phyloP scores from a whole-genome alignment of 2,329 filamentous ascomycete species.

The Tolypocladium cylindrosporum region DNA sequence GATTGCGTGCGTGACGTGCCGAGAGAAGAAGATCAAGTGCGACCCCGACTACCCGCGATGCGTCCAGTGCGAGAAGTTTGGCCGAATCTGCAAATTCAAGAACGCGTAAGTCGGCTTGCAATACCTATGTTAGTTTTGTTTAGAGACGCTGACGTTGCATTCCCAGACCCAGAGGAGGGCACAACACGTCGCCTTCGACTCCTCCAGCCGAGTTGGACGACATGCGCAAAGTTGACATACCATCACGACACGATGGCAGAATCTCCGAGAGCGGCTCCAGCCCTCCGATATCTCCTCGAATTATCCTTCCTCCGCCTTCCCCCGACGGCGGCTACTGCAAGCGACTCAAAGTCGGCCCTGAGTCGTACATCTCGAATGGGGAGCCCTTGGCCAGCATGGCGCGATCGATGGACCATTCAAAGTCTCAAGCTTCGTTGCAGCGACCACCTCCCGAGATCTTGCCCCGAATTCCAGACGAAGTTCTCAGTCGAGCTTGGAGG shows the following conservation, averaged over 20 bases:
- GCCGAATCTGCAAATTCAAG: constrained; percentile 74
- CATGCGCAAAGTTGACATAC: constrained; percentile 22
- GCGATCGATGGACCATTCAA: constrained; percentile 25
- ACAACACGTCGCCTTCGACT: constrained; percentile 45
- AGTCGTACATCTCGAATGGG: constrained; percentile 29
- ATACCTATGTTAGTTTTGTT: not conserved
- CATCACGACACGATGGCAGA: constrained; percentile 24
- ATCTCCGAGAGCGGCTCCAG: constrained; percentile 33
- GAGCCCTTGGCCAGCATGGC: constrained; percentile 20
- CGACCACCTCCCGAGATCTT: constrained; percentile 24
- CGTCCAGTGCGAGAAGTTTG: constrained; percentile 86
- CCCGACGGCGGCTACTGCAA: constrained; percentile 32
- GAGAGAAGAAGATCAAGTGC: constrained; percentile 97
- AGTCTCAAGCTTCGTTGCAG: constrained; percentile 25
- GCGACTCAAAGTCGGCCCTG: constrained; percentile 36
- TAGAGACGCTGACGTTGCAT: constrained; percentile 1
- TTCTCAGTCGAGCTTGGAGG: constrained; percentile 38
- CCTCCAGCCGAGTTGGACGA: constrained; percentile 41
- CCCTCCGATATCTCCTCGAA: constrained; percentile 38
- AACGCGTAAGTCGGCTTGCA: constrained; percentile 62
- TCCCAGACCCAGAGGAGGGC: constrained; percentile 44
- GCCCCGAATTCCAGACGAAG: constrained; percentile 38
- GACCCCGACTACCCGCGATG: constrained; percentile 82
- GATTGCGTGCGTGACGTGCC: constrained; percentile 85
- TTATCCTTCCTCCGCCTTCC: constrained; percentile 20